These are phyloP conservation scores for Paramarasmius palmivorus DNA, from an alignment of 1,284 basidiomycete genomes.

Conservation along the genomic window DNA sequence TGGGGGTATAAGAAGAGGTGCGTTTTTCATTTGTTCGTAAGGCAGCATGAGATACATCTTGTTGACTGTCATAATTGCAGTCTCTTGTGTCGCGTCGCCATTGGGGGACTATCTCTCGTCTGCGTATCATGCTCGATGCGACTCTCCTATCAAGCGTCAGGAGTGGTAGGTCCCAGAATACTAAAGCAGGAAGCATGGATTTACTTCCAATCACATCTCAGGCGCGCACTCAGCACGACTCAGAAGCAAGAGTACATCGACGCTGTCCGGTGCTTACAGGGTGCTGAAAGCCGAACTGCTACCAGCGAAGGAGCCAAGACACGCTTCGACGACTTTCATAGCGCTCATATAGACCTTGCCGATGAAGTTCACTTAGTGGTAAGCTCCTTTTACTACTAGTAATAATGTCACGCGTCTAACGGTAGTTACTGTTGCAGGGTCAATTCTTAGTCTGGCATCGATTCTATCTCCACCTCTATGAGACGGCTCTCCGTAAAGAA, in stretches of 20 bases:
- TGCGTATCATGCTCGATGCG: too few species aligned
- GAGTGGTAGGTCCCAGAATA: too few species aligned
- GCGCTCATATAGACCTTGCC: constrained; percentile 26
- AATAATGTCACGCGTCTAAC: background rate
- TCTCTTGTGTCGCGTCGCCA: too few species aligned
- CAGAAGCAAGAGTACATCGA: constrained; percentile 29
- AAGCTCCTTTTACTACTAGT: constrained; percentile 6
- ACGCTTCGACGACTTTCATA: constrained; percentile 36
- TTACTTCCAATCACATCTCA: background rate
- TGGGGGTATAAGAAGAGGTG: too few species aligned
- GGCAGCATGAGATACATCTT: too few species aligned
- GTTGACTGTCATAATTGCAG: too few species aligned
- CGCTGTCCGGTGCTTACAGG: constrained; percentile 32
- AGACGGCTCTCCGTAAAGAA: constrained; percentile 31
- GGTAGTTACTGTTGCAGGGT: constrained; percentile 26
- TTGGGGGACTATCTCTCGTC: too few species aligned
- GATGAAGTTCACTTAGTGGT: constrained; percentile 30
- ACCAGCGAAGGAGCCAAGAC: constrained; percentile 21
- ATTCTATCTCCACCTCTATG: constrained; percentile 30
- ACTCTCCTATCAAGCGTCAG: too few species aligned
- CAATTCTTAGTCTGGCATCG: constrained; percentile 44
- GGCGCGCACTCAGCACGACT: constrained; percentile 18
- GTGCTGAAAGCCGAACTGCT: constrained; percentile 16
- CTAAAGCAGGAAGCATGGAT: too few species aligned
- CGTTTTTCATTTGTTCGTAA: too few species aligned